Conservation (phyloP, 352 stramenopile genomes). For the Aphanomyces cochlioides region DNA sequence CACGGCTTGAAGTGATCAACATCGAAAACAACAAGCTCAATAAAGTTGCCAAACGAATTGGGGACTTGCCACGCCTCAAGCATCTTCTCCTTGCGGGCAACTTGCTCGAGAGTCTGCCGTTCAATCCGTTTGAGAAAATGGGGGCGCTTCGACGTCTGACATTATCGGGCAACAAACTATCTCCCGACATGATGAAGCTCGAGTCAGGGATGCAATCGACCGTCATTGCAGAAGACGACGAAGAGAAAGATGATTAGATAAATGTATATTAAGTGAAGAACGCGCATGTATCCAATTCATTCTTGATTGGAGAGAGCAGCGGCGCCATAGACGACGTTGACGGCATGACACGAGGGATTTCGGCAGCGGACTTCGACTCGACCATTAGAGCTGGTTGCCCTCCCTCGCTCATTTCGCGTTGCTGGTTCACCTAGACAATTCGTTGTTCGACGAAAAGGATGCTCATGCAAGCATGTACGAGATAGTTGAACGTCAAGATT, state of each 20-base stretch:
- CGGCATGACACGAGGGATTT: not conserved
- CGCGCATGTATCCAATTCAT: constrained; percentile 74
- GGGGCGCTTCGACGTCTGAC: constrained; percentile 70
- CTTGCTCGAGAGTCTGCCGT: constrained; percentile 67
- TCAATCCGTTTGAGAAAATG: constrained; percentile 72
- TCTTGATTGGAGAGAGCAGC: constrained; percentile 78
- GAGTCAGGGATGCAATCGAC: constrained; percentile 61
- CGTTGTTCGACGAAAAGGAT: not conserved
- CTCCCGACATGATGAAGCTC: constrained; percentile 51
- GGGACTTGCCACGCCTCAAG: constrained; percentile 67
- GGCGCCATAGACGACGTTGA: constrained; percentile 37
- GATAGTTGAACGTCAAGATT: constrained; percentile 89
- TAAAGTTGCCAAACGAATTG: constrained; percentile 84
- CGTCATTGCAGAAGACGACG: constrained; percentile 56
- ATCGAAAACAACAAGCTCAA: constrained; percentile 75
- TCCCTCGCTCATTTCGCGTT: constrained; percentile 21
- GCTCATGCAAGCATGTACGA: constrained; percentile 44
- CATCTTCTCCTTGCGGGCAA: constrained; percentile 85
- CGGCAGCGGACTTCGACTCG: not conserved
- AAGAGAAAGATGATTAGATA: constrained; percentile 22
- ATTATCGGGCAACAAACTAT: constrained; percentile 68
- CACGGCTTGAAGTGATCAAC: constrained; percentile 78
- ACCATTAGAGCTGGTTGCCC: not conserved
- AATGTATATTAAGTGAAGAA: constrained; percentile 66
- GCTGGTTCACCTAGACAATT: constrained; percentile 23